Percentiles rank a stretch among this genome's conserved stretches.
Evolutionary conservation across 495 filamentous ascomycete genomes (phyloP).

Genomic region (Trichoderma gamsii): DNA sequence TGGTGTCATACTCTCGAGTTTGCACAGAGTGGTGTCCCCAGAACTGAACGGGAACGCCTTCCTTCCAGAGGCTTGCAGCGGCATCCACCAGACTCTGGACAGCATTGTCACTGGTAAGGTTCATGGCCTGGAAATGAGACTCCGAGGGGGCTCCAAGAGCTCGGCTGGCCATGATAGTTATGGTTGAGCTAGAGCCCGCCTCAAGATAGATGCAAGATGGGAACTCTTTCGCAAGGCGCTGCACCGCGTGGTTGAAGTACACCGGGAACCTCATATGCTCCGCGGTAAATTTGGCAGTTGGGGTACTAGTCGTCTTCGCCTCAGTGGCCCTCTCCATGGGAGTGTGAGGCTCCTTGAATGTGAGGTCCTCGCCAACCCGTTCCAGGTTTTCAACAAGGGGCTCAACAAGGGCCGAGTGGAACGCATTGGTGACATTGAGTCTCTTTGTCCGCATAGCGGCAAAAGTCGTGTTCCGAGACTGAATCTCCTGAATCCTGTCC

Average conservation of each 20-base stretch:
- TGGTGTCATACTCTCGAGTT: conserved; percentile 16
- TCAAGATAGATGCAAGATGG: conserved; percentile 41
- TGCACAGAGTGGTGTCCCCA: not conserved
- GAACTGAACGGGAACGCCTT: not conserved
- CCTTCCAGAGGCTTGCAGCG: not conserved
- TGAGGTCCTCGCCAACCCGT: conserved; percentile 23
- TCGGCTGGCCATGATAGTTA: conserved; percentile 40
- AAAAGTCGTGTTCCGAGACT: conserved; percentile 17
- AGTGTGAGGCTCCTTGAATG: conserved; percentile 22
- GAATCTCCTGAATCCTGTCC: conserved; percentile 21
- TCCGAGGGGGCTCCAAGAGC: conserved; percentile 24
- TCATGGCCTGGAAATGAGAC: conserved; percentile 35
- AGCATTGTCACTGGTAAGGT: conserved; percentile 22
- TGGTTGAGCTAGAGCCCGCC: conserved; percentile 44
- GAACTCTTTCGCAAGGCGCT: conserved; percentile 34
- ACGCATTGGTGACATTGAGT: conserved; percentile 44
- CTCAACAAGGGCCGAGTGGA: conserved; percentile 45
- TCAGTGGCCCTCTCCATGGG: conserved; percentile 23
- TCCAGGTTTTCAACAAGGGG: conserved; percentile 30
- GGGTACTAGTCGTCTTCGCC: not conserved
- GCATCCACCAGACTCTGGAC: not conserved
- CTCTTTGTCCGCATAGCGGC: conserved; percentile 23
- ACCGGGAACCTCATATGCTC: conserved; percentile 47
- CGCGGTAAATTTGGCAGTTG: conserved; percentile 35
- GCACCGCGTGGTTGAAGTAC: conserved; percentile 43